Evolutionary conservation across 129 eudicot genomes (phyloP), one percentile per base, ranked within the genome.

Genomic region (Artemisia argyi): DNA sequence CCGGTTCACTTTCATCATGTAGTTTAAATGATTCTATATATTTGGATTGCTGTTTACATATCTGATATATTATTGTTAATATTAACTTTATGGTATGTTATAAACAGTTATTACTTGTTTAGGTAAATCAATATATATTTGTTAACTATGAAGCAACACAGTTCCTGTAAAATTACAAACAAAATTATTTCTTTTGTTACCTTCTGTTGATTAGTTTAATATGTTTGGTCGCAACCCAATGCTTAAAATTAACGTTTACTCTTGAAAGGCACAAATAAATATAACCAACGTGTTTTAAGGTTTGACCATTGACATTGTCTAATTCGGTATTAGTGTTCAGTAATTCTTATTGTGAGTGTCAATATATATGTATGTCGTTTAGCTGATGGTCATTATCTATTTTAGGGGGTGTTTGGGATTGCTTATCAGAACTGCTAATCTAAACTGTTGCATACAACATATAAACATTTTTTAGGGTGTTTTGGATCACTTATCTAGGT

Each of bases 301-400:
- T 65, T 74, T 65, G 79, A 74, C 79, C 65, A 11, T 74, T 44
- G 66, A 65, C 57, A 53, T 67, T 22, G 20, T 69, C 63, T 7
- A 18, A 12, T 35, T 56, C 8, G 42, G 51, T 39, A 71, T 20
- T 56, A 39, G 30, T 71, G 72, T 19, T 55, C 11, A 16, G 19
- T 49, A 19, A 22, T 63, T 11, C 24, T 58, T 22, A 17, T 11
- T 52, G 6, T 65, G 47, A 24, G 61, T 22, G 20, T 53, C 12
- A 32, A 32, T 5, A 32, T 32, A 5, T 12, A 42, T 65, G 79
- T 68, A 35, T 68, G 80, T 68, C 80, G 32, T 76, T 50, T 76
- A 76, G 75, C 68, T 68, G 30, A 48, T 68, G 62, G 75, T 19
- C 47, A 16, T 32, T 59, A 76, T 49, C 47, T 68, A 59, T 54